Percentiles rank a stretch among this genome's conserved stretches.
Conservation (phyloP, 2,329 filamentous ascomycete genomes). For the Aspergillaceae sp. region DNA sequence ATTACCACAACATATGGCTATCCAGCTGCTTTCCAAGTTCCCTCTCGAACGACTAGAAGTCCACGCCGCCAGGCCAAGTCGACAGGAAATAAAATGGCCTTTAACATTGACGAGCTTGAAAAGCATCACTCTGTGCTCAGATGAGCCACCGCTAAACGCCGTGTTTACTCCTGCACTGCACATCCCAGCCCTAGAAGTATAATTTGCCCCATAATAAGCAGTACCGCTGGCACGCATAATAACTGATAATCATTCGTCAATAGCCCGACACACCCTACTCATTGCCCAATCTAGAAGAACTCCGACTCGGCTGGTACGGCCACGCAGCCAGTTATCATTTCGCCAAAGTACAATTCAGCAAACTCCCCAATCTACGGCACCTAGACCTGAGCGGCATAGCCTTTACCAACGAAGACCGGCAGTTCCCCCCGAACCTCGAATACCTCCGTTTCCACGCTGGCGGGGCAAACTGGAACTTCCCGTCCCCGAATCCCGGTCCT, state of each 20-base stretch:
- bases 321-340: conserved; percentile 10
- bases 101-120: conserved; percentile 22
- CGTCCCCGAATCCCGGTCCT: conserved; percentile 3
- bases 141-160: conserved; percentile 3
- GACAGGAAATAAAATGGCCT: conserved; percentile 12
- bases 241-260: neutral
- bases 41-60: conserved; percentile 23
- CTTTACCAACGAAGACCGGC: conserved; percentile 9
- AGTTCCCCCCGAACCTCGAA: conserved; percentile 22
- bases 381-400: conserved; percentile 21
- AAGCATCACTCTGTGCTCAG: conserved; percentile 16
- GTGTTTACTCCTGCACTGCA: conserved; percentile 5
- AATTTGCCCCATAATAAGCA: neutral
- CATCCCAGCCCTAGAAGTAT: conserved; percentile 4
- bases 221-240: neutral
- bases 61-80: conserved; percentile 11
- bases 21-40: conserved; percentile 17
- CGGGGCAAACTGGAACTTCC: conserved; percentile 6
- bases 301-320: conserved; percentile 23
- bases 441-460: conserved; percentile 21
- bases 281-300: conserved; percentile 25
- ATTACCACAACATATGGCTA: conserved; percentile 17
- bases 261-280: conserved; percentile 2
- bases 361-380: conserved; percentile 17
- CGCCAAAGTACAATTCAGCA: conserved; percentile 8